These are phyloP conservation scores for Elaeagnus macrophylla DNA, from an alignment of 306 rosid genomes.

Conservation along the genomic window DNA sequence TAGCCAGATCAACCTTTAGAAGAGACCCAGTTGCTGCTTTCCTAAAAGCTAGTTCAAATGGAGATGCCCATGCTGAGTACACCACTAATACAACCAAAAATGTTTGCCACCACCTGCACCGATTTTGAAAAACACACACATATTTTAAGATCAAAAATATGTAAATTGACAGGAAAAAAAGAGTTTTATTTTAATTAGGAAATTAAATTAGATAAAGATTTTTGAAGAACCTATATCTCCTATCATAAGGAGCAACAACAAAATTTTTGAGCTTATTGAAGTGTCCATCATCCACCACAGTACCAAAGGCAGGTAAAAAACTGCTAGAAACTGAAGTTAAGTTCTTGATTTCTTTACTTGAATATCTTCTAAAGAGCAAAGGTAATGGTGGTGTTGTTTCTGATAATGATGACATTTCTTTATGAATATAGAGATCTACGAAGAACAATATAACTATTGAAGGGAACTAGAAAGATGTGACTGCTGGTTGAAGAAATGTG, in stretches of 20 bases:
- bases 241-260: constrained; percentile 54
- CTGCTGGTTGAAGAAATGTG: too few relatives aligned
- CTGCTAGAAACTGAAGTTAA: constrained; percentile 61
- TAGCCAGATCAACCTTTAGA: constrained; percentile 47
- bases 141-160: too few relatives aligned
- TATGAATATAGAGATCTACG: too few relatives aligned
- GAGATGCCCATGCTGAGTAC: constrained; percentile 87
- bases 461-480: too few relatives aligned
- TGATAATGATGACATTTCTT: constrained; percentile 1
- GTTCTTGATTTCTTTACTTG: constrained; percentile 45
- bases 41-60: constrained; percentile 73
- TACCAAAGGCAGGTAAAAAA: constrained; percentile 66
- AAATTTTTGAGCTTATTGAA: constrained; percentile 33
- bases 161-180: too few relatives aligned
- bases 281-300: constrained; percentile 38
- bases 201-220: too few relatives aligned
- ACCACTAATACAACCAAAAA: constrained; percentile 58
- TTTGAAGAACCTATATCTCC: constrained; percentile 47
- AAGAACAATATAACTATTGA: too few relatives aligned
- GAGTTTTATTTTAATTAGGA: too few relatives aligned
- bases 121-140: too few relatives aligned
- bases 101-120: constrained; percentile 67
- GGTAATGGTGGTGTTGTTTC: constrained; percentile 35
- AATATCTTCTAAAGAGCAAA: constrained; percentile 38
- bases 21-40: constrained; percentile 36